phyloP scores from a whole-genome alignment of 208 protist species.

The Acanthamoeba sp. region DNA sequence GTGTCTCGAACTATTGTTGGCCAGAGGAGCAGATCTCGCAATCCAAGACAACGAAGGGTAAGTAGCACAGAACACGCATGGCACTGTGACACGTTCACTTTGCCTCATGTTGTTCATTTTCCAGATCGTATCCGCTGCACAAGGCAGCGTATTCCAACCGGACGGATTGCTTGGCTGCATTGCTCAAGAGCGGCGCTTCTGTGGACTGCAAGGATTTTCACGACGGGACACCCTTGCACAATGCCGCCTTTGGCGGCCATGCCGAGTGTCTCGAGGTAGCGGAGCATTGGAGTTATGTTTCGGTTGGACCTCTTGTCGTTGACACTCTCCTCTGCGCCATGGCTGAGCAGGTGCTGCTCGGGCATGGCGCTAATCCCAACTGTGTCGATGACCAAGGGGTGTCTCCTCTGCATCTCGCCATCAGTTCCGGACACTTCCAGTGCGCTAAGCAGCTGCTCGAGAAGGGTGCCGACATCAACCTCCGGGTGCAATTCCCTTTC shows the following conservation, averaged over 20 bases:
- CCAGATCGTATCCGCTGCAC: slow-evolving; percentile 65
- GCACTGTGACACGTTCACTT: not conserved
- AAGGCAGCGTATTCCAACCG: slow-evolving; percentile 72
- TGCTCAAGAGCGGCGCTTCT: slow-evolving; percentile 33
- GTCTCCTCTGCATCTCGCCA: slow-evolving; percentile 64
- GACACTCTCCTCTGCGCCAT: not conserved
- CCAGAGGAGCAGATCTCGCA: not conserved
- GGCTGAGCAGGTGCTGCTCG: slow-evolving; percentile 36
- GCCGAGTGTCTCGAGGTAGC: slow-evolving; percentile 16
- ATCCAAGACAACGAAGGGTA: slow-evolving; percentile 67
- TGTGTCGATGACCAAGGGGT: slow-evolving; percentile 16
- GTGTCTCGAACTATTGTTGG: slow-evolving; percentile 40
- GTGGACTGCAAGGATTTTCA: slow-evolving; percentile 80
- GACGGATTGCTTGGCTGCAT: slow-evolving; percentile 17
- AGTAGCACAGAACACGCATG: not conserved
- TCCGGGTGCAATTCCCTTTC: not conserved
- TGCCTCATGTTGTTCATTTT: not conserved
- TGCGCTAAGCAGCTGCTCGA: slow-evolving; percentile 53
- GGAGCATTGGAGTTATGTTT: not conserved
- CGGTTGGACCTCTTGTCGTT: not conserved
- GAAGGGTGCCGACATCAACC: slow-evolving; percentile 63
- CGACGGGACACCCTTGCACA: slow-evolving; percentile 81
- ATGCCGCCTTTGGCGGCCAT: slow-evolving; percentile 72
- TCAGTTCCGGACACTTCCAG: slow-evolving; percentile 25
- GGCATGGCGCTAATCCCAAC: slow-evolving; percentile 29